phyloP scores from a whole-genome alignment of 106 monocot genomes.

The Dioscorea dumetorum region DNA sequence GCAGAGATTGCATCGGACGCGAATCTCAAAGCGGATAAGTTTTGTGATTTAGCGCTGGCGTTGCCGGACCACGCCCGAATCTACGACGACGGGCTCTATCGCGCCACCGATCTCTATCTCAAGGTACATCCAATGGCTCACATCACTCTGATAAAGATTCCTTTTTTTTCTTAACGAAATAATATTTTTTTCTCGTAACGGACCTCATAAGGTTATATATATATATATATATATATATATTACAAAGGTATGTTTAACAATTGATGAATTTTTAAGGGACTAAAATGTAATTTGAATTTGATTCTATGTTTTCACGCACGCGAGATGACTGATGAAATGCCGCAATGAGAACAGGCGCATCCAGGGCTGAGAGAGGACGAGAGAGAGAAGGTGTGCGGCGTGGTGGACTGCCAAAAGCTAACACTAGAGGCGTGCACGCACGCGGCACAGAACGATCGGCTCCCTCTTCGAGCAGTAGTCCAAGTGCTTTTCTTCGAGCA shows the following conservation, averaged over 20 bases:
- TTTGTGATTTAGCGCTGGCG: conserved; percentile 64
- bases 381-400: conserved; percentile 53
- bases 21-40: conserved; percentile 64
- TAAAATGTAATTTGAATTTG: no score
- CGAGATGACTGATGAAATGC: no score
- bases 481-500: conserved; percentile 99
- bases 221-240: no score
- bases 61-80: conserved; percentile 61
- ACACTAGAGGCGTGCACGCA: conserved; percentile 96
- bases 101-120: conserved; percentile 84
- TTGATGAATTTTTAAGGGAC: no score
- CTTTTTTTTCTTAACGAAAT: no score
- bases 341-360: conserved; percentile 49
- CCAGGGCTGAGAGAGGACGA: conserved; percentile 55
- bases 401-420: conserved; percentile 92
- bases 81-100: conserved; percentile 88
- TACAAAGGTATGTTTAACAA: no score
- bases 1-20: conserved; percentile 88
- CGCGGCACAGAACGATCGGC: conserved; percentile 96
- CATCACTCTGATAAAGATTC: no score
- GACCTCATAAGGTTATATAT: no score
- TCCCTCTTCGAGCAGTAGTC: conserved; percentile 75
- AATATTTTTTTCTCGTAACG: no score
- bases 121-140: conserved; percentile 40
- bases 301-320: no score